Evolutionary conservation across 306 rosid genomes (phyloP).

Genomic region (Quercus gilva): DNA sequence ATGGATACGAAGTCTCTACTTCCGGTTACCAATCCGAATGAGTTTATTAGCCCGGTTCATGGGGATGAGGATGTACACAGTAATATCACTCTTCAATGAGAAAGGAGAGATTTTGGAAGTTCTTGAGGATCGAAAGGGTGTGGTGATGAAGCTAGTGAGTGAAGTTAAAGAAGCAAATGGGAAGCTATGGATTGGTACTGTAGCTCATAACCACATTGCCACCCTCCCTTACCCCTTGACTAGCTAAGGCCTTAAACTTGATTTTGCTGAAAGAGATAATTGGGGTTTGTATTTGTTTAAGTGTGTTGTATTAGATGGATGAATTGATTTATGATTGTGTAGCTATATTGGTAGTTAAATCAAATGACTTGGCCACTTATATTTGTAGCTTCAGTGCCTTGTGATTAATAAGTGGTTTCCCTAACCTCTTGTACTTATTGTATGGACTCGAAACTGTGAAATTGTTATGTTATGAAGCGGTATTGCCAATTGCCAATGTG

Average conservation of each 20-base stretch:
- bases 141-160: conserved; percentile 80
- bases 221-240: conserved; percentile 66
- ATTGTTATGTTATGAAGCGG: too few species aligned
- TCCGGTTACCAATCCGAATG: conserved; percentile 72
- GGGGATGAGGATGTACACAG: conserved; percentile 92
- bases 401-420: background rate
- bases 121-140: conserved; percentile 66
- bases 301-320: background rate
- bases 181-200: conserved; percentile 94
- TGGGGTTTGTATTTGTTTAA: conserved; percentile 8
- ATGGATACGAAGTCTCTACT: conserved; percentile 71
- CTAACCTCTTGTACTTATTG: background rate
- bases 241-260: background rate
- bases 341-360: background rate
- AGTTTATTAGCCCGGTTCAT: conserved; percentile 51
- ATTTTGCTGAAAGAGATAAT: background rate
- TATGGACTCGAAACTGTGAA: background rate
- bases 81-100: conserved; percentile 55
- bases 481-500: too few species aligned
- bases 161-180: conserved; percentile 78
- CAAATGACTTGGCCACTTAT: background rate
- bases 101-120: conserved; percentile 76
- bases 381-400: background rate
- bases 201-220: conserved; percentile 89
- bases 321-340: background rate